Conservation (phyloP, 202 grass and related monocot genomes). For the Cymbopogon flexuosus region DNA sequence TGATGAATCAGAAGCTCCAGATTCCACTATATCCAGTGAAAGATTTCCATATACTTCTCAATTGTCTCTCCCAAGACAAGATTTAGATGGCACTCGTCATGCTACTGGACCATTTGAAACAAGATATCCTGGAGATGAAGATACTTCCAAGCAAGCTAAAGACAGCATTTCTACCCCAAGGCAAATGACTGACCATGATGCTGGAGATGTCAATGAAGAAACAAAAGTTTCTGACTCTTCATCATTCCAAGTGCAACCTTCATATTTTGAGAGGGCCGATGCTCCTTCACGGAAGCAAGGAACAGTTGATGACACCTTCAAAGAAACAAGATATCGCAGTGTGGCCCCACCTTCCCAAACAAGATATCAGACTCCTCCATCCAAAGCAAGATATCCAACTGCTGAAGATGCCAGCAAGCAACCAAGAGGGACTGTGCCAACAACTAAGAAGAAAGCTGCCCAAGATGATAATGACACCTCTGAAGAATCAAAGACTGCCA, state of each 20-base stretch:
- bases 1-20: not conserved
- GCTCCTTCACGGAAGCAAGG: not conserved
- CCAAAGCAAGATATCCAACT: not conserved
- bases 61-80: not conserved
- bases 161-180: constrained; percentile 8
- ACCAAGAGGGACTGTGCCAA: not conserved
- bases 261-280: not conserved
- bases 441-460: not conserved
- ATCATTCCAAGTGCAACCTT: not conserved
- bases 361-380: not conserved
- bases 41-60: not conserved
- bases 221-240: not conserved
- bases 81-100: not conserved
- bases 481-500: not conserved
- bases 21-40: not conserved
- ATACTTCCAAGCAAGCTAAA: constrained; percentile 16
- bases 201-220: not conserved
- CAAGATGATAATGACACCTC: constrained; percentile 3
- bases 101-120: constrained; percentile 4
- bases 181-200: not conserved
- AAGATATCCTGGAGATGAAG: not conserved
- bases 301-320: not conserved
- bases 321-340: not conserved
- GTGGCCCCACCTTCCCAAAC: not conserved
- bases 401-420: not conserved